Conservation (phyloP, 805 yeast genomes). For the Schwanniomyces vanrijiae region DNA sequence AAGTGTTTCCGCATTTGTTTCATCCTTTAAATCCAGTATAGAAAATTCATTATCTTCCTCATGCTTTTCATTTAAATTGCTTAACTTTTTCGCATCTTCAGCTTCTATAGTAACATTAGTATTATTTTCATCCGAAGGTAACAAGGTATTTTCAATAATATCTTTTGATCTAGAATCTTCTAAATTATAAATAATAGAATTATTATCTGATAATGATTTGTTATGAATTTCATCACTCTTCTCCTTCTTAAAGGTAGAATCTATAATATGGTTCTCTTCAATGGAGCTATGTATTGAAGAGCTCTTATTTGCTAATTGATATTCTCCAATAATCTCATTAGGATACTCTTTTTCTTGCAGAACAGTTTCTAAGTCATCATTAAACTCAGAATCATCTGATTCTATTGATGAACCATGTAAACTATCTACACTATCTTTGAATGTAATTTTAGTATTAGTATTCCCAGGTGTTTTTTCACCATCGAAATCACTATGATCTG, state of each 20-base stretch:
- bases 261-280: neutral
- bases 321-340: neutral
- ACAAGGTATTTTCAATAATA: too few relatives aligned
- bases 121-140: too few relatives aligned
- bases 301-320: neutral
- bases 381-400: conserved; percentile 18
- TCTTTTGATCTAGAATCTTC: too few relatives aligned
- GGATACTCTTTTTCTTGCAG: conserved; percentile 23
- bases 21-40: too few relatives aligned
- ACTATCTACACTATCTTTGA: conserved; percentile 24
- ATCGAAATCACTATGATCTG: conserved; percentile 14
- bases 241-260: too few relatives aligned
- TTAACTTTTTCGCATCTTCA: neutral
- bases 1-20: too few relatives aligned
- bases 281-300: neutral
- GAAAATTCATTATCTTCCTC: too few relatives aligned
- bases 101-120: too few relatives aligned
- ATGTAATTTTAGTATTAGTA: conserved; percentile 25
- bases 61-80: too few relatives aligned
- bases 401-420: conserved; percentile 15
- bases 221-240: neutral
- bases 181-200: too few relatives aligned
- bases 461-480: conserved; percentile 36
- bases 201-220: neutral
- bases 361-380: conserved; percentile 32